Evolutionary conservation across 2,329 filamentous ascomycete species (phyloP).

Genomic region (Scorias spongiosa): DNA sequence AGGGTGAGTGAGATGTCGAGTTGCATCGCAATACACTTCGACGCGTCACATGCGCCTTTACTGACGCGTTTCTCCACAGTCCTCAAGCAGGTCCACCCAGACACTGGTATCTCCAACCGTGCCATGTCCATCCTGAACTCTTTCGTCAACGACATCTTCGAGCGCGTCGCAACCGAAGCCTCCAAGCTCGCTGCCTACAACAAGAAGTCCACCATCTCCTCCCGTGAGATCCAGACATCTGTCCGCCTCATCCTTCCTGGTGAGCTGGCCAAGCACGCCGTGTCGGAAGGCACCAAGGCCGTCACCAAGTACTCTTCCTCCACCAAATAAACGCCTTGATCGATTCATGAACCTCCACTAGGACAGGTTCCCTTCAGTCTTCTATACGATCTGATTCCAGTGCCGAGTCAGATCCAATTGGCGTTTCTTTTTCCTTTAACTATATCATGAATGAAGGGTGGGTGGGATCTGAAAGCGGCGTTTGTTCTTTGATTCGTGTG

Average conservation of each 20-base stretch:
- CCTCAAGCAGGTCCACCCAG: conserved; percentile 98
- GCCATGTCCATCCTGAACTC: conserved; percentile 99
- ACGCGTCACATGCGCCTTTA: conserved; percentile 4
- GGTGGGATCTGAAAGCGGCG: conserved; percentile 28
- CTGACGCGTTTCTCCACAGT: conserved; percentile 44
- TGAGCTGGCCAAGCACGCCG: conserved; percentile 98
- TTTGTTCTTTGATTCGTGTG: conserved; percentile 14
- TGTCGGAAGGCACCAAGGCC: conserved; percentile 98
- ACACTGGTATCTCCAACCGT: conserved; percentile 99
- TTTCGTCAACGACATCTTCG: conserved; percentile 99
- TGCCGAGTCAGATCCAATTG: background rate
- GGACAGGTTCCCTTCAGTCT: too few relatives aligned
- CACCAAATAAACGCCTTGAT: conserved; percentile 62
- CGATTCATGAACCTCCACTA: too few relatives aligned
- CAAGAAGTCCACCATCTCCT: conserved; percentile 99
- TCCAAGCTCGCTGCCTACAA: conserved; percentile 99
- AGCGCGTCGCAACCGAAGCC: conserved; percentile 95
- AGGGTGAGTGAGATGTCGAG: conserved; percentile 48
- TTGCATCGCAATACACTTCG: conserved; percentile 3
- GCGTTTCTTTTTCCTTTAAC: conserved; percentile 6
- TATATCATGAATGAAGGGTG: conserved; percentile 28
- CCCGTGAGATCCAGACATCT: conserved; percentile 97
- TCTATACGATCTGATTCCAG: too few relatives aligned
- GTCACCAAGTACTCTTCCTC: conserved; percentile 99
- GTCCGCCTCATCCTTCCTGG: conserved; percentile 95